These are phyloP conservation scores for Penicillium flavigenum DNA, from an alignment of 495 filamentous ascomycete species.

Conservation along the genomic window DNA sequence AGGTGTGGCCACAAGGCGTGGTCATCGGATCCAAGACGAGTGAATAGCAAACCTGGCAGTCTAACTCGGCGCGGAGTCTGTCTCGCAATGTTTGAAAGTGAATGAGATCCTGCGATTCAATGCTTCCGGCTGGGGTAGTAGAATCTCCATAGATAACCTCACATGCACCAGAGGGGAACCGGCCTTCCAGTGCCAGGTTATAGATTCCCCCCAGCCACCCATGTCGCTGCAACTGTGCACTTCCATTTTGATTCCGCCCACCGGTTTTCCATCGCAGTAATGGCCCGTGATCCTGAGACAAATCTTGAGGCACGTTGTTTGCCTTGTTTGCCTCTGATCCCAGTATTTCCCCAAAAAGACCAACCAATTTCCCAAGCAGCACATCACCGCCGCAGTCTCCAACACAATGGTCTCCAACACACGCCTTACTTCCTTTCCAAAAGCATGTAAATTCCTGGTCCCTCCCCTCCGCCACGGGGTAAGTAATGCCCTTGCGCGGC, in stretches of 20 bases:
- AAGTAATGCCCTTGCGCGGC: slow-evolving; percentile 66
- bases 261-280: slow-evolving; percentile 40
- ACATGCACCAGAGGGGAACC: slow-evolving; percentile 34
- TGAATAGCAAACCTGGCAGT: slow-evolving; percentile 85
- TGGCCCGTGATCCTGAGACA: slow-evolving; percentile 45
- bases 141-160: slow-evolving; percentile 55
- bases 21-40: slow-evolving; percentile 79
- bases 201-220: slow-evolving; percentile 35
- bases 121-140: slow-evolving; percentile 24
- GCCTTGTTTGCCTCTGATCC: slow-evolving; percentile 13
- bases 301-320: slow-evolving; percentile 1
- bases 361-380: slow-evolving; percentile 63
- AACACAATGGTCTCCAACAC: slow-evolving; percentile 67
- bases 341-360: slow-evolving; percentile 50
- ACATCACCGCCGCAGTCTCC: slow-evolving; percentile 78
- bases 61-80: slow-evolving; percentile 63
- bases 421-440: slow-evolving; percentile 51
- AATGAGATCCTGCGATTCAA: slow-evolving; percentile 45
- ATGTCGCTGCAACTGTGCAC: slow-evolving; percentile 12
- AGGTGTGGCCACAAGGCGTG: slow-evolving; percentile 84
- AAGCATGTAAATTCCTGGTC: slow-evolving; percentile 70
- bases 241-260: slow-evolving; percentile 27
- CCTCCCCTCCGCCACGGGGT: slow-evolving; percentile 63
- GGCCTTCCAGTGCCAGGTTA: slow-evolving; percentile 30
- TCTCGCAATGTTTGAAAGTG: slow-evolving; percentile 59